Base-by-base conservation (phyloP, 805 yeast genomes). In the Starmerella bacillaris region DNA sequence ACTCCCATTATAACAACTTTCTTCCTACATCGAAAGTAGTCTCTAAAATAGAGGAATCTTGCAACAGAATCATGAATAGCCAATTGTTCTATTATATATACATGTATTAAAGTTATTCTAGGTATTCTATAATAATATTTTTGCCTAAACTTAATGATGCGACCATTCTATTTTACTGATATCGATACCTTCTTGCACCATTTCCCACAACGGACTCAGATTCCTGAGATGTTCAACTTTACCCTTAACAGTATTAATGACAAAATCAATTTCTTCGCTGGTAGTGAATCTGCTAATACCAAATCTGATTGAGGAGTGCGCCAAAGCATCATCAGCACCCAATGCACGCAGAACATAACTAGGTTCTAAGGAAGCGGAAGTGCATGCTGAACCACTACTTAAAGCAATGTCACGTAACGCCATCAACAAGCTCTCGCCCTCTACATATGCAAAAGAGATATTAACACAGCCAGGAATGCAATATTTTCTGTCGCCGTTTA, bases 151-250 rank as follows among this genome's bases (percentile, higher is more conserved):
- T 32, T 58, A 89, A 60, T 89, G 98, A 45, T 94, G 96, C 40
- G 94, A 79, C 98, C 98, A 89, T 62, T 89, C 92, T 51, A 89
- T 89, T 22, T 92, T 68, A 51, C 77, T 70, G 56, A 89, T 65
- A 54, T 89, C 98, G 51, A 89, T 86, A 47, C 98, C 98, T 46
- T 89, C 96, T 59, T 89, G 94, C 38, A 82, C 94, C 96, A 89
- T 84, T 63, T 89, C 98, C 96, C 96, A 89, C 50, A 89, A 65
- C 33, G 98, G 98, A 38, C 89, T 74, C 60, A 89, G 66, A 52
- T 83, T 86, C 59, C 98, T 72, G 54, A 89, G 68, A 60, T 82
- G 82, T 44, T 74, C 75, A 37, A 89, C 96, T 58, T 95, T 72
- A 55, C 80, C 84, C 37, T 71, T 65, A 39, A 89, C 80, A 11